Evolutionary conservation across 495 filamentous ascomycete genomes (phyloP).

Genomic region (Xylaria nigripes): DNA sequence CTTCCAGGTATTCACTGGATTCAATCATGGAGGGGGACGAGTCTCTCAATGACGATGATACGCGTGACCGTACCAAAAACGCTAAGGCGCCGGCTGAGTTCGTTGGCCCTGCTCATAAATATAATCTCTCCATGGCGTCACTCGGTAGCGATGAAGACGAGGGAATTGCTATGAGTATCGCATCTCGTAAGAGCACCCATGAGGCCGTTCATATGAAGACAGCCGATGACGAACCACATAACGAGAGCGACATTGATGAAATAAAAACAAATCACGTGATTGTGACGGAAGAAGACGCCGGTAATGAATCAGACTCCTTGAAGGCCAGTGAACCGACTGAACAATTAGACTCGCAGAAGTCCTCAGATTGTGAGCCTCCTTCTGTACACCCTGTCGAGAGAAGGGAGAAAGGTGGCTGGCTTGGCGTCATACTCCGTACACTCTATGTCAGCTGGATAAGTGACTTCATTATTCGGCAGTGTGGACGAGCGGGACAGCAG

Average conservation of each 20-base stretch:
- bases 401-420: conserved; percentile 8
- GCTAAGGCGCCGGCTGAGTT: neutral
- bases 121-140: neutral
- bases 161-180: conserved; percentile 19
- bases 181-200: conserved; percentile 2
- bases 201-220: neutral
- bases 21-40: conserved; percentile 22
- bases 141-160: conserved; percentile 13
- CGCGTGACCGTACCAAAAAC: neutral
- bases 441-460: conserved; percentile 21
- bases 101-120: conserved; percentile 10
- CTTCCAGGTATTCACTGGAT: conserved; percentile 11
- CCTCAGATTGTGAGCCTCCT: conserved; percentile 6
- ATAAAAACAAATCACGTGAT: neutral
- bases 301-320: neutral
- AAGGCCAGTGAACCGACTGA: neutral
- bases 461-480: conserved; percentile 18
- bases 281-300: neutral
- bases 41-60: neutral
- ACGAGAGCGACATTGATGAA: neutral
- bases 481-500: conserved; percentile 13
- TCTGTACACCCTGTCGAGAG: neutral
- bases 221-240: neutral
- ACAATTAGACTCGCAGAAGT: conserved; percentile 6
- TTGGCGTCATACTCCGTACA: conserved; percentile 13